These are phyloP conservation scores for Thymus quinquecostatus DNA, from an alignment of 257 asterid genomes.

Conservation along the genomic window DNA sequence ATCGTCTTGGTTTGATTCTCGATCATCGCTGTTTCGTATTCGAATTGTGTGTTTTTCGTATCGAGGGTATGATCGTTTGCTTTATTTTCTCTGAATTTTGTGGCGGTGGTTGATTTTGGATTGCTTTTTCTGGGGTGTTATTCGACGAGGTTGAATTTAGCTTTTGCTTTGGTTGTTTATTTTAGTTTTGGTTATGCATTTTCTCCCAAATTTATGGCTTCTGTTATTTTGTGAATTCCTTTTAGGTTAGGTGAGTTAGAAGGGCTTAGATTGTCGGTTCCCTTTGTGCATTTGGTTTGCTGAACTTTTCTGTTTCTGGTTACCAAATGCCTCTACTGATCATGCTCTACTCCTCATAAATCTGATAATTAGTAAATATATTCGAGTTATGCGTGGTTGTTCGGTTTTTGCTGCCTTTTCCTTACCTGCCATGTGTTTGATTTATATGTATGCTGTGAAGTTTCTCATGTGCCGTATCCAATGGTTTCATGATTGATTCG, in stretches of 20 bases:
- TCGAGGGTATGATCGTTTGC: constrained; percentile 45
- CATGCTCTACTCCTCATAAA: constrained; percentile 17
- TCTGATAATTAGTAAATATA: constrained; percentile 9
- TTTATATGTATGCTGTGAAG: not conserved
- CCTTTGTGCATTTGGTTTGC: constrained; percentile 8
- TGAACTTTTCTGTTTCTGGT: constrained; percentile 7
- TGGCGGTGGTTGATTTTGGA: constrained; percentile 38
- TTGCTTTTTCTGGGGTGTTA: constrained; percentile 34
- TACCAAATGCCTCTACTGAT: constrained; percentile 13
- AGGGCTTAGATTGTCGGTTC: constrained; percentile 14
- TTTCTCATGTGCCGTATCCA: not conserved
- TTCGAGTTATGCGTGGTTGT: not conserved
- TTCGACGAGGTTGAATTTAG: constrained; percentile 33
- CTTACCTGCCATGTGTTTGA: not conserved
- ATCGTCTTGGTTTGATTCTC: constrained; percentile 34
- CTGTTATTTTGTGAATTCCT: constrained; percentile 10
- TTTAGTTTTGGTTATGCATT: constrained; percentile 24
- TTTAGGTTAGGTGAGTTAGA: not conserved
- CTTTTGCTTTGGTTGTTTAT: constrained; percentile 28
- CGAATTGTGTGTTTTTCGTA: constrained; percentile 23
- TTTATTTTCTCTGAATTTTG: constrained; percentile 37
- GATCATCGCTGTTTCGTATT: constrained; percentile 34
- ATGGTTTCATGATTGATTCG: constrained; percentile 17
- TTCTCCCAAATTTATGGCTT: not conserved
- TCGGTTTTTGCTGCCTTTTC: not conserved